phyloP scores from a whole-genome alignment of 306 rosid genomes.

The Lupinus albus region DNA sequence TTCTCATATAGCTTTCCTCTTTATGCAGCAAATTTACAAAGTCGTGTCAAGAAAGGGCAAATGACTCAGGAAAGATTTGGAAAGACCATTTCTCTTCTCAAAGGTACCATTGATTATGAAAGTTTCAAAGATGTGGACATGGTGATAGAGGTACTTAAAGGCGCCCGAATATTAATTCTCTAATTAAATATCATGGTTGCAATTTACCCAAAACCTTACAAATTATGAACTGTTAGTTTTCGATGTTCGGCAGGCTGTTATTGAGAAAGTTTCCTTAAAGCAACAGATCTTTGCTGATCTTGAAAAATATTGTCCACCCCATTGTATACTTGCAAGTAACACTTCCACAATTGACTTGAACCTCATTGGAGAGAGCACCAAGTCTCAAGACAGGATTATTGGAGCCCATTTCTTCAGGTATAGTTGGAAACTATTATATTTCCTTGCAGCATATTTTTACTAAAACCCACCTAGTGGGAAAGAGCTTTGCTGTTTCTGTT shows the following conservation, averaged over 20 bases:
- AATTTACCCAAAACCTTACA: conserved; percentile 20
- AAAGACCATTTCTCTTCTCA: conserved; percentile 67
- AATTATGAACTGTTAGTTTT: conserved; percentile 36
- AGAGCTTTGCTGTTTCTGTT: not conserved
- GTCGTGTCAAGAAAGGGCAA: conserved; percentile 80
- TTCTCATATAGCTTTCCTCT: conserved; percentile 30
- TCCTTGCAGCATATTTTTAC: conserved; percentile 1
- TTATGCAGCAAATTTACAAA: conserved; percentile 85
- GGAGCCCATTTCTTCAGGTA: conserved; percentile 99
- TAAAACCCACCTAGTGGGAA: not conserved
- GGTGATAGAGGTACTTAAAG: conserved; percentile 83
- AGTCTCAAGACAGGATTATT: conserved; percentile 75
- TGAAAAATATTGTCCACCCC: conserved; percentile 83
- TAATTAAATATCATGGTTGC: conserved; percentile 13
- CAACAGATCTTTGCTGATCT: conserved; percentile 92
- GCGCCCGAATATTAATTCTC: conserved; percentile 1
- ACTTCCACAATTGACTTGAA: conserved; percentile 97
- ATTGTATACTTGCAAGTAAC: conserved; percentile 92
- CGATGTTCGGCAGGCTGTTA: conserved; percentile 78
- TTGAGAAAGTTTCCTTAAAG: conserved; percentile 86
- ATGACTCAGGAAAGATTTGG: conserved; percentile 78
- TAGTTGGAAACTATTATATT: not conserved
- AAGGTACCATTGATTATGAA: conserved; percentile 75
- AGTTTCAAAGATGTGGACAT: conserved; percentile 87
- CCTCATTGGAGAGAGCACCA: conserved; percentile 82